A percentile compares a stretch with the other conserved stretches of the same genome.
Evolutionary conservation across 768 basidiomycete species (phyloP).

Genomic region (Kwoniella mangroviensis): DNA sequence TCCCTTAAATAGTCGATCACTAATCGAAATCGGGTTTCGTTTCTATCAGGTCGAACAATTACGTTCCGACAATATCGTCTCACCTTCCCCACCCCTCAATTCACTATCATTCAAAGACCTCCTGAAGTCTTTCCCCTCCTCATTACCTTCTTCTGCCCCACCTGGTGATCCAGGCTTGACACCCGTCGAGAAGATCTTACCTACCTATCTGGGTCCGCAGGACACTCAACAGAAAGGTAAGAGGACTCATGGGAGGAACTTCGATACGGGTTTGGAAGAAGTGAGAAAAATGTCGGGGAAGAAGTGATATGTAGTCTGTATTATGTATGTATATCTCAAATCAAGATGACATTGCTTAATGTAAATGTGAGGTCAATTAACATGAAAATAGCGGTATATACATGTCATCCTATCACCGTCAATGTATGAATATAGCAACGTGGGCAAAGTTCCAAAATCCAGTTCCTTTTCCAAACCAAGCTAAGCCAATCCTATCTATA

Average conservation of each 20-base stretch:
- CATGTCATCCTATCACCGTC: no score
- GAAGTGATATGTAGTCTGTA: not conserved
- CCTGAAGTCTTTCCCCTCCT: conserved; percentile 48
- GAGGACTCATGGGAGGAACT: conserved; percentile 54
- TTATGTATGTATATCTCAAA: no score
- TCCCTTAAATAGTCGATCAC: not conserved
- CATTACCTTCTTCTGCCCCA: conserved; percentile 47
- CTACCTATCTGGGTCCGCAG: conserved; percentile 61
- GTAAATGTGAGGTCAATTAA: no score
- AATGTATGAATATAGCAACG: no score
- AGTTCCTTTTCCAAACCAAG: no score
- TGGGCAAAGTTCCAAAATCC: no score
- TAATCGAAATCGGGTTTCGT: not conserved
- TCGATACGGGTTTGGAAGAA: conserved; percentile 32
- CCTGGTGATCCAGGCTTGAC: conserved; percentile 60
- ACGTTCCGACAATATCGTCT: conserved; percentile 64
- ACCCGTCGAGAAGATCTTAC: conserved; percentile 65
- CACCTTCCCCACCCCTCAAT: conserved; percentile 45
- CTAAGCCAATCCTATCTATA: no score
- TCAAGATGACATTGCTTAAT: no score
- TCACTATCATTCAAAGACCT: conserved; percentile 50
- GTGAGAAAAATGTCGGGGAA: conserved; percentile 30
- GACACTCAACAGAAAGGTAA: conserved; percentile 46
- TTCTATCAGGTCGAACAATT: conserved; percentile 66
- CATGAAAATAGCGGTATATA: no score